Evolutionary conservation across 164 flowering plant genomes (phyloP).

Genomic region (Dillenia turbinata): DNA sequence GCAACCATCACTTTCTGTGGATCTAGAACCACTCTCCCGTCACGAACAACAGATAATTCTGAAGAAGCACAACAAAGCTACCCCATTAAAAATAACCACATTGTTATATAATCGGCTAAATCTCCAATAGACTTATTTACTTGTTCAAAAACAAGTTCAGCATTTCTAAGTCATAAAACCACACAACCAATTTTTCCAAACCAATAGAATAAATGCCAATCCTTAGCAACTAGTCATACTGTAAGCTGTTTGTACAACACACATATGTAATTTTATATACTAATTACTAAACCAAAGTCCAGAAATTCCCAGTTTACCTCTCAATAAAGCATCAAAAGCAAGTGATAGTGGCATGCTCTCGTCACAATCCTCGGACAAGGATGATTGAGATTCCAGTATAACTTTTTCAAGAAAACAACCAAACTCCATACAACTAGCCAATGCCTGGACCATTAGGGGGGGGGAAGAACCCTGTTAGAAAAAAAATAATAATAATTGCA

Average conservation of each 20-base stretch:
- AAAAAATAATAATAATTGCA: neutral
- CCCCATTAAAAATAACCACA: too few species aligned
- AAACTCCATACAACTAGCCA: constrained; percentile 70
- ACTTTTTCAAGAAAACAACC: constrained; percentile 37
- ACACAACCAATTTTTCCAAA: too few species aligned
- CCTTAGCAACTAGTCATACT: too few species aligned
- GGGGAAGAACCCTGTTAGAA: neutral
- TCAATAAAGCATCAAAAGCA: constrained; percentile 47
- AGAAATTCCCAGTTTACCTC: constrained; percentile 39
- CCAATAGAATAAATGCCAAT: too few species aligned
- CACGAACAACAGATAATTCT: constrained; percentile 46
- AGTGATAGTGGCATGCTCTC: constrained; percentile 54
- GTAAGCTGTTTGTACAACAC: too few species aligned
- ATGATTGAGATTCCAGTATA: constrained; percentile 33
- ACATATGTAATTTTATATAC: too few species aligned
- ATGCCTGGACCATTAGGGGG: constrained; percentile 41
- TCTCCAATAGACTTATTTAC: too few species aligned
- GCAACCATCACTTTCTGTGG: constrained; percentile 75
- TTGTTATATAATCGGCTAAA: too few species aligned
- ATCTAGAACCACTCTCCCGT: constrained; percentile 34
- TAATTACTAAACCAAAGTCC: too few species aligned
- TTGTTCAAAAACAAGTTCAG: neutral
- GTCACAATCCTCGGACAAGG: constrained; percentile 21
- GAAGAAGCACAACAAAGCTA: constrained; percentile 11
- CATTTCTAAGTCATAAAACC: too few species aligned